Evolutionary conservation across 331 rosid species (phyloP).

Genomic region (Pyrus hybrid): DNA sequence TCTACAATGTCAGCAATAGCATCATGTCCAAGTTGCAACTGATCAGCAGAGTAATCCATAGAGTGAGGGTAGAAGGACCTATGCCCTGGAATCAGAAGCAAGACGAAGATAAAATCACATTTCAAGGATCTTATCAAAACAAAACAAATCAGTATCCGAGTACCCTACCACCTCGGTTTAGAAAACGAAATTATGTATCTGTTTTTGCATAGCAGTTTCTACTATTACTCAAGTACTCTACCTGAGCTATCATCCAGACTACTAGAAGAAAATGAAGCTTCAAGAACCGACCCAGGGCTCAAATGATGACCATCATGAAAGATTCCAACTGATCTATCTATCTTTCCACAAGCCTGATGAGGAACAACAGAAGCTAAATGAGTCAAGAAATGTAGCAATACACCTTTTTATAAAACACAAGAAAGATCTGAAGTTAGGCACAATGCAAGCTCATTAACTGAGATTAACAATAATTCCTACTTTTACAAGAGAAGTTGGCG

Average conservation of each 20-base stretch:
- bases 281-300: conserved; percentile 92
- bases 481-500: background rate
- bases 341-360: conserved; percentile 34
- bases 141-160: background rate
- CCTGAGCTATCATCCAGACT: conserved; percentile 88
- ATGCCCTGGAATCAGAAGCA: conserved; percentile 36
- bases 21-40: conserved; percentile 26
- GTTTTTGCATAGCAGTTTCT: background rate
- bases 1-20: conserved; percentile 42
- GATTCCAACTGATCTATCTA: conserved; percentile 26
- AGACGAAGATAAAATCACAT: background rate
- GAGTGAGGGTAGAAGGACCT: conserved; percentile 33
- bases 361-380: background rate
- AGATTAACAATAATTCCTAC: background rate
- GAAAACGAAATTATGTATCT: background rate
- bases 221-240: conserved; percentile 13
- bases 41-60: conserved; percentile 36
- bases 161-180: background rate
- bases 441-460: background rate
- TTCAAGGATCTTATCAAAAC: background rate
- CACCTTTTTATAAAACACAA: background rate
- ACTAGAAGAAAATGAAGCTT: conserved; percentile 82
- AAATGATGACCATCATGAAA: conserved; percentile 38
- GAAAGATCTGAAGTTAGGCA: background rate
- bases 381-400: conserved; percentile 1